phyloP scores from a whole-genome alignment of 179 eudicot genomes.

The Beta lomatogona region DNA sequence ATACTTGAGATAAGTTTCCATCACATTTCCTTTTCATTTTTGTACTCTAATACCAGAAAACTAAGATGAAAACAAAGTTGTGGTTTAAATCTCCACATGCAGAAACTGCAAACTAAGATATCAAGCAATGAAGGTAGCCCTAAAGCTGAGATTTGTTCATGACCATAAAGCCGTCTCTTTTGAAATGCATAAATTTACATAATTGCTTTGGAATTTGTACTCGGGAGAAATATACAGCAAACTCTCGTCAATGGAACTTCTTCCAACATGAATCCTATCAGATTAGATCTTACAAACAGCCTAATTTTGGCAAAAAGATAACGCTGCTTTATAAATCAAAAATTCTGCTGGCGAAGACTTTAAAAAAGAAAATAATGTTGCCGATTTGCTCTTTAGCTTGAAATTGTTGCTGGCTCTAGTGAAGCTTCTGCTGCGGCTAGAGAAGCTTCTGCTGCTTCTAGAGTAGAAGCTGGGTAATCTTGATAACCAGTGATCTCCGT shows the following conservation, averaged over 20 bases:
- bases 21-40: too few relatives aligned
- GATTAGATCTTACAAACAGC: constrained; percentile 23
- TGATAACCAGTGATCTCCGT: constrained; percentile 75
- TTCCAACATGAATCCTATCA: constrained; percentile 14
- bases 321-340: constrained; percentile 18
- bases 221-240: constrained; percentile 14
- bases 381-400: background rate
- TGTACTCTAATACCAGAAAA: too few relatives aligned
- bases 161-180: background rate
- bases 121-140: background rate
- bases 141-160: constrained; percentile 2
- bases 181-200: constrained; percentile 7
- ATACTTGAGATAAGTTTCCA: too few relatives aligned
- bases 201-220: background rate
- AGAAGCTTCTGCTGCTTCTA: constrained; percentile 19
- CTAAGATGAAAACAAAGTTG: too few relatives aligned
- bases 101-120: background rate
- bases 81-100: background rate
- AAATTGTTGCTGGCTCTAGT: background rate
- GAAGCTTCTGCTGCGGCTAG: background rate
- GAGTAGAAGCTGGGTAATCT: constrained; percentile 59
- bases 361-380: background rate
- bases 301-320: constrained; percentile 17
- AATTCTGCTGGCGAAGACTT: background rate
- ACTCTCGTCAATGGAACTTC: constrained; percentile 12